Percentiles rank a stretch among this genome's conserved stretches.
Conservation (phyloP, 352 stramenopile species). For the Phytophthora sp. region DNA sequence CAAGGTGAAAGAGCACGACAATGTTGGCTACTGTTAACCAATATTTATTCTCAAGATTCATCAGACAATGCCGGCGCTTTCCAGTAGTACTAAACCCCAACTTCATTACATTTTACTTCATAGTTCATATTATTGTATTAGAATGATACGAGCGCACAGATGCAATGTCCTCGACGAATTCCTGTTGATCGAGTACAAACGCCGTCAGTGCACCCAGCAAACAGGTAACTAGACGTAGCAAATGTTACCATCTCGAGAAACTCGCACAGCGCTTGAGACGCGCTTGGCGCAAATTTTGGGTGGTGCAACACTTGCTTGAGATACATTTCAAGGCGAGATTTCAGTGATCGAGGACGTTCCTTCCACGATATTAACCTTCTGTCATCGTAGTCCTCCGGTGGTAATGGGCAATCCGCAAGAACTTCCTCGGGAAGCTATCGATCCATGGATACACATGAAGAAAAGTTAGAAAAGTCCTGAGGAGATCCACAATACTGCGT, state of each 20-base stretch:
- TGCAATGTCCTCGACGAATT: constrained; percentile 61
- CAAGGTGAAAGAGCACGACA: too few species aligned
- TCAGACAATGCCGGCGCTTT: too few species aligned
- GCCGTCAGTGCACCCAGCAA: not conserved
- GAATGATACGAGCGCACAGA: constrained; percentile 55
- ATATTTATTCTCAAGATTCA: too few species aligned
- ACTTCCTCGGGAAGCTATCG: constrained; percentile 55
- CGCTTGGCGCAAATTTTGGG: constrained; percentile 53
- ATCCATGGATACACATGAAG: not conserved
- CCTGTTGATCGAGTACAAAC: constrained; percentile 35
- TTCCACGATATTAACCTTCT: constrained; percentile 69
- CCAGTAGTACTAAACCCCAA: too few species aligned
- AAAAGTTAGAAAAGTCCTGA: not conserved
- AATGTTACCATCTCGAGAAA: constrained; percentile 73
- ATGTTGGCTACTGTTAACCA: too few species aligned
- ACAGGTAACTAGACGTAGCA: not conserved
- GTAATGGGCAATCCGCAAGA: constrained; percentile 48
- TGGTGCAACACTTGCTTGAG: constrained; percentile 60
- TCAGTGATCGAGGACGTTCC: constrained; percentile 59
- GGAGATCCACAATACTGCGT: not conserved
- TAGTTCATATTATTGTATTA: constrained; percentile 40
- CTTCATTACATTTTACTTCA: constrained; percentile 11
- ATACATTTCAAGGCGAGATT: constrained; percentile 71
- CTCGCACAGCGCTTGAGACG: constrained; percentile 69
- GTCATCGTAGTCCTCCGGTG: constrained; percentile 46